Percentiles rank a stretch among this genome's conserved stretches.
phyloP scores from a whole-genome alignment of 2,329 filamentous ascomycete species.

The Phialophora chinensis region DNA sequence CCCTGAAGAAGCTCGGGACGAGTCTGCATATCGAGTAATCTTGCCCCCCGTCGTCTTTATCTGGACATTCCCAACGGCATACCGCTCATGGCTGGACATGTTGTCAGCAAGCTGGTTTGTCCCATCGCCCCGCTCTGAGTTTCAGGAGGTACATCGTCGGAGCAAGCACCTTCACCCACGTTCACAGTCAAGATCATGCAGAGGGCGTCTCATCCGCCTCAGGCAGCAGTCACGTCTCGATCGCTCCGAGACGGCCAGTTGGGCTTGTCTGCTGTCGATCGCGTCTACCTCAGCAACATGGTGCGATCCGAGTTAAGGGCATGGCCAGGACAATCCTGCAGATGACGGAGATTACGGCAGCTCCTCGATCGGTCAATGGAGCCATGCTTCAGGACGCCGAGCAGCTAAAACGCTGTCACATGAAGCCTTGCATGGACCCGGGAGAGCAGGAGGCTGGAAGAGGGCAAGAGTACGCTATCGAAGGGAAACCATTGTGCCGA shows the following conservation, averaged over 20 bases:
- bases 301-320: background rate
- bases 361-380: background rate
- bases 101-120: background rate
- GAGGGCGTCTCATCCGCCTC: background rate
- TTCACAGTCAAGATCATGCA: background rate
- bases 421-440: conserved; percentile 16
- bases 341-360: background rate
- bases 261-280: background rate
- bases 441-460: conserved; percentile 3
- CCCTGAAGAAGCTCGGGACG: background rate
- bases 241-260: background rate
- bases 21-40: background rate
- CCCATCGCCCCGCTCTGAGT: background rate
- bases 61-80: background rate
- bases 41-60: background rate
- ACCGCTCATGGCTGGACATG: background rate
- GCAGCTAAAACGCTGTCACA: conserved; percentile 17
- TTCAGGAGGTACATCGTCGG: background rate
- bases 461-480: background rate
- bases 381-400: background rate
- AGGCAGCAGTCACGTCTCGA: background rate
- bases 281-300: background rate
- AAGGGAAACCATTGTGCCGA: background rate
- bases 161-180: conserved; percentile 1
- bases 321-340: background rate